phyloP scores from a whole-genome alignment of 257 asterid species.

The Lycium ferocissimum region DNA sequence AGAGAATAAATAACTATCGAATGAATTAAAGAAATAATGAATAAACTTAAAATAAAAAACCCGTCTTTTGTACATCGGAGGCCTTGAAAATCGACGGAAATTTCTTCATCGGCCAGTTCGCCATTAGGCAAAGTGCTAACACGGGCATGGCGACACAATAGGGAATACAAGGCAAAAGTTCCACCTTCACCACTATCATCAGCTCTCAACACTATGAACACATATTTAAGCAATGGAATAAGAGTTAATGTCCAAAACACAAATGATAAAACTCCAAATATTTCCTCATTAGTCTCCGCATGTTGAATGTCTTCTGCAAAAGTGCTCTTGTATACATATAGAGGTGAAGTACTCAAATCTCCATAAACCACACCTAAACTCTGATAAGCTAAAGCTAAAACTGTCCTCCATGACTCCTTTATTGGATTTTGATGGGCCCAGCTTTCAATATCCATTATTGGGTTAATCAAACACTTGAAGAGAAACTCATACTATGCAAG shows the following conservation, averaged over 20 bases:
- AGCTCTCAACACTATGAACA: conserved; percentile 87
- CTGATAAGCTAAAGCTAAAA: conserved; percentile 86
- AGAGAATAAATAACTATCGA: too few relatives aligned
- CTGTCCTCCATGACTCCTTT: conserved; percentile 92
- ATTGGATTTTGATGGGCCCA: conserved; percentile 50
- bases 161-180: conserved; percentile 83
- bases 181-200: conserved; percentile 99
- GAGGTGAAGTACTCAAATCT: conserved; percentile 93
- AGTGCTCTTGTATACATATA: conserved; percentile 95
- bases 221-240: conserved; percentile 82
- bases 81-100: too few relatives aligned
- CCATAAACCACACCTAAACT: conserved; percentile 97
- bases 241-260: conserved; percentile 93
- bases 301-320: conserved; percentile 96
- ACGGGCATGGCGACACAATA: conserved; percentile 86
- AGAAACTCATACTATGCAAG: conserved; percentile 49
- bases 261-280: conserved; percentile 84
- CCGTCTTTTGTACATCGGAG: too few relatives aligned
- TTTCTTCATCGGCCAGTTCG: conserved; percentile 92
- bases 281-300: conserved; percentile 89
- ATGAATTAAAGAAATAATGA: too few relatives aligned
- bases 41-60: too few relatives aligned
- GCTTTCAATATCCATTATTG: too few relatives aligned
- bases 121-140: conserved; percentile 87
- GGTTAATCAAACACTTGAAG: too few relatives aligned